Percentiles rank a stretch among this genome's conserved stretches.
Evolutionary conservation across 1,139 yeast species (phyloP).

Genomic region (Magnusiomyces clavatus): DNA sequence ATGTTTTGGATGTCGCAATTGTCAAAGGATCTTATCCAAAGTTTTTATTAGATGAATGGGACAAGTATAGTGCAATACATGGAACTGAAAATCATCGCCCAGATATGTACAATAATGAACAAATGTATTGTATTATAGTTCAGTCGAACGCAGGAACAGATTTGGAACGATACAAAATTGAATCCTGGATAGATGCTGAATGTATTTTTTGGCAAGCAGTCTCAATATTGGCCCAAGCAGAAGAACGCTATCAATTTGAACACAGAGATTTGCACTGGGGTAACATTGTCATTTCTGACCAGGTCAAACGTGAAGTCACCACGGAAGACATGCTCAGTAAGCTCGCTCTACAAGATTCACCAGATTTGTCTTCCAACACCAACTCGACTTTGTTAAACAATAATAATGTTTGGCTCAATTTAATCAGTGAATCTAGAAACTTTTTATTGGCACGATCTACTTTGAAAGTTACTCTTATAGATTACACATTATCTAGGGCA

Average conservation of each 20-base stretch:
- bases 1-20: conserved; percentile 36
- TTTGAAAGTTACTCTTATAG: conserved; percentile 45
- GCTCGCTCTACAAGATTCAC: too few relatives aligned
- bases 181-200: conserved; percentile 46
- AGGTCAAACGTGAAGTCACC: too few relatives aligned
- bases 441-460: conserved; percentile 11
- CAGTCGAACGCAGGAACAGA: conserved; percentile 44
- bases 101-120: conserved; percentile 33
- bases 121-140: conserved; percentile 39
- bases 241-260: conserved; percentile 46
- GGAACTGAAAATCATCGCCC: conserved; percentile 32
- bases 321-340: too few relatives aligned
- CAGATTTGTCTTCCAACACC: too few relatives aligned
- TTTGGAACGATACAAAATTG: conserved; percentile 38
- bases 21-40: conserved; percentile 43
- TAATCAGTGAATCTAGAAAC: conserved; percentile 9
- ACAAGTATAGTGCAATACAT: conserved; percentile 29
- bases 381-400: too few relatives aligned
- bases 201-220: conserved; percentile 48
- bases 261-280: conserved; percentile 63
- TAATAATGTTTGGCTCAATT: too few relatives aligned
- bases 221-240: conserved; percentile 43
- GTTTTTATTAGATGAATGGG: conserved; percentile 39
- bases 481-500: conserved; percentile 48
- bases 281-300: conserved; percentile 37